Evolutionary conservation across 2,329 filamentous ascomycete species (phyloP), one percentile per base, ranked within the genome.

Genomic region (Epichloe typhina): DNA sequence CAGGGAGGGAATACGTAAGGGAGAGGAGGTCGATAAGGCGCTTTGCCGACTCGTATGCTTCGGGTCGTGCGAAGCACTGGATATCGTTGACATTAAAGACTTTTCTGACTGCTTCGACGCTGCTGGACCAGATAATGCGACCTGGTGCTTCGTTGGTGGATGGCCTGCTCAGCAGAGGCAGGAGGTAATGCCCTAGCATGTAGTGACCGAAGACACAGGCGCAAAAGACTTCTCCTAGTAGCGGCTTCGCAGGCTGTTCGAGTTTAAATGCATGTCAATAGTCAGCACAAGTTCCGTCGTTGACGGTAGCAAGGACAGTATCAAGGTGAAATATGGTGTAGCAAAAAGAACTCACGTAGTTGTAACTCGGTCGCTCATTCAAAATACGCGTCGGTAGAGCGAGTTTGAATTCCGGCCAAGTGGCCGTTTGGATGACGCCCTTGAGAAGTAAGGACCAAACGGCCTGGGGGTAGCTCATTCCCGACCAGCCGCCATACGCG

Each of bases 141-240:
- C 82, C 86, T 0, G 72, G 70, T 1, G 67, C 51, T 4, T 71
- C 62, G 39, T 67, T 55, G 51, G 67, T 56, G 15, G 66, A 61
- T 15, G 61, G 62, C 47, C 79, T 71, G 59, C 72, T 69, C 58
- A 98, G 75, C 11, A 96, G 72, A 0, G 88, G 84, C 57, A 85
- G 76, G 11, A 97, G 75, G 61, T 84, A 81, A 65, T 95, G 90
- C 15, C 80, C 80, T 23, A 98, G 80, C 61, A 96, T 70, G 64
- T 98, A 97, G 69, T 98, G 93, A 0, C 93, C 93, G 63, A 98
- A 97, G 33, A 95, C 77, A 62, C 97, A 97, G 47, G 91, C 84
- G 64, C 84, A 85, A 64, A 97, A 98, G 17, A 95, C 81, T 57
- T 88, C 76, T 3, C 88, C 90, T 0, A 98, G 70, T 5, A 72